Percentiles rank a stretch among this genome's conserved stretches.
phyloP scores from a whole-genome alignment of 2,329 filamentous ascomycete genomes.

The Penicillium sp. region DNA sequence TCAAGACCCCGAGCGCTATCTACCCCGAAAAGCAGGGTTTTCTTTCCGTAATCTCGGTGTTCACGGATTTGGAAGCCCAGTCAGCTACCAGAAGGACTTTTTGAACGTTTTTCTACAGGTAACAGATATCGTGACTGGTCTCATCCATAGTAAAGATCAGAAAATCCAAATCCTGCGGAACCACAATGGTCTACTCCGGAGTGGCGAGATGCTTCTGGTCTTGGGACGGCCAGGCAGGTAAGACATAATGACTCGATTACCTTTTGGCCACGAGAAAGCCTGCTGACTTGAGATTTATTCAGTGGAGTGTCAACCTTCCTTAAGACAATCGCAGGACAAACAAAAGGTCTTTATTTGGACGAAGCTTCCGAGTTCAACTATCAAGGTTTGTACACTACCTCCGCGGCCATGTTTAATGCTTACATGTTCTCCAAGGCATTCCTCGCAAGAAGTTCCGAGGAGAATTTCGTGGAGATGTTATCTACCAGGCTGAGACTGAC shows the following conservation, averaged over 20 bases:
- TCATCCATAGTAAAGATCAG: not conserved
- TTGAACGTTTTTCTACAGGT: not conserved
- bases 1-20: not conserved
- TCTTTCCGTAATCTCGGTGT: not conserved
- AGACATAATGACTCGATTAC: not conserved
- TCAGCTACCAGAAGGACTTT: not conserved
- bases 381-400: not conserved
- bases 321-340: not conserved
- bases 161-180: not conserved
- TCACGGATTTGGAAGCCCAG: not conserved
- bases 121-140: not conserved
- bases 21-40: not conserved
- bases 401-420: not conserved
- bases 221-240: not conserved
- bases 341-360: not conserved
- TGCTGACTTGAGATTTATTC: not conserved
- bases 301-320: not conserved
- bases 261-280: not conserved
- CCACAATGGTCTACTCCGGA: not conserved
- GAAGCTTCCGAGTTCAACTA: not conserved
- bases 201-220: not conserved
- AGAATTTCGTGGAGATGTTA: slow-evolving; percentile 29
- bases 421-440: not conserved
- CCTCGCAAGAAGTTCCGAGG: slow-evolving; percentile 48
- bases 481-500: slow-evolving; percentile 45